Evolutionary conservation across 2,329 filamentous ascomycete genomes (phyloP).

Genomic region (Rhynchosporium agropyri): DNA sequence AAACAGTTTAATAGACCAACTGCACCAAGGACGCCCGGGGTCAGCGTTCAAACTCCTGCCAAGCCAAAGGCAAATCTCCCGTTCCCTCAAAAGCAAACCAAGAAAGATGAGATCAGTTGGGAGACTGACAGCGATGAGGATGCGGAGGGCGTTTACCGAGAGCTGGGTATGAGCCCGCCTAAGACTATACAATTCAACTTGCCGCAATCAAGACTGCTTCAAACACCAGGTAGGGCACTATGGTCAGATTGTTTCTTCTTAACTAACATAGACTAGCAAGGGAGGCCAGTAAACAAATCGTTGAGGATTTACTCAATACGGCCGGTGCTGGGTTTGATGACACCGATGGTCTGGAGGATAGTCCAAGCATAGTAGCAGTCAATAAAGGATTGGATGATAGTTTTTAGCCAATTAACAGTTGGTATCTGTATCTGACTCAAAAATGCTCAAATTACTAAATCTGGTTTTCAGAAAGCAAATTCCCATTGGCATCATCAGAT

Average conservation of each 20-base stretch:
- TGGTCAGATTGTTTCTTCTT: neutral
- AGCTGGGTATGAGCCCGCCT: conserved; percentile 78
- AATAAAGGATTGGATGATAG: conserved; percentile 64
- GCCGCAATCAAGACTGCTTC: conserved; percentile 74
- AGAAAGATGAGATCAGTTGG: conserved; percentile 66
- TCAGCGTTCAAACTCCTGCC: conserved; percentile 81
- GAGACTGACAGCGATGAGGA: conserved; percentile 68
- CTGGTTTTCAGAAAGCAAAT: neutral
- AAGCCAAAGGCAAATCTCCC: conserved; percentile 55
- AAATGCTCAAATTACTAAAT: neutral
- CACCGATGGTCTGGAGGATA: conserved; percentile 55
- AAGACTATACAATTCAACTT: conserved; percentile 90
- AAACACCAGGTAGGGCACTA: conserved; percentile 67
- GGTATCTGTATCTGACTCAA: too few species aligned
- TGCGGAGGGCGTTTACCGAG: conserved; percentile 59
- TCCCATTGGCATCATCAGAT: neutral
- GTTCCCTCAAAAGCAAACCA: conserved; percentile 43
- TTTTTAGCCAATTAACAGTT: conserved; percentile 40
- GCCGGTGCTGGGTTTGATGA: conserved; percentile 71
- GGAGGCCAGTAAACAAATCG: conserved; percentile 79
- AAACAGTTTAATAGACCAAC: conserved; percentile 40
- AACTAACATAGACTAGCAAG: conserved; percentile 55
- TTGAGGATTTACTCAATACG: conserved; percentile 76
- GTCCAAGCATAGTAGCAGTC: conserved; percentile 67
- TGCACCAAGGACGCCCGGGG: conserved; percentile 72